Base-by-base conservation (phyloP, 1,284 basidiomycete species). In the Ustilago trichophora region DNA sequence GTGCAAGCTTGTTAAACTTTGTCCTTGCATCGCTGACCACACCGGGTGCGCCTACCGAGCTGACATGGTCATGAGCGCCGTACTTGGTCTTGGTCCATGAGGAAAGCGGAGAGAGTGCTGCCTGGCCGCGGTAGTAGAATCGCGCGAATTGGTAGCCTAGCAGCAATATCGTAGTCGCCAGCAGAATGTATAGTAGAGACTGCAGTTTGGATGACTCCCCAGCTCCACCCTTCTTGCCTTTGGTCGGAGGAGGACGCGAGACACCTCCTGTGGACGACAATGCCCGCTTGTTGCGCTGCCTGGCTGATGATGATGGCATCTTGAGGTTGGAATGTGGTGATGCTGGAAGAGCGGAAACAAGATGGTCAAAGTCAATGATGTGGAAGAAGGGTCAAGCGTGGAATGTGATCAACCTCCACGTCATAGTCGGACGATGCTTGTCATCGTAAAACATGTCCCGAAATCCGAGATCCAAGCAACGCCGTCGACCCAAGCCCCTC, bases 261-360 rank as follows among this genome's bases (percentile, higher is more conserved):
- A 59, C 52, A 4, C 59, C 47, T 31, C 59, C 56, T 3, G 59
- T 64, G 22, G 66, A 32, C 16, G 57, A 59, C 21, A 63, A 34
- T 1, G 66, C 66, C 4, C 66, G 46, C 25, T 64, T 69, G 59
- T 69, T 69, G 51, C 66, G 58, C 36, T 69, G 66, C 36, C 66
- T 53, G 27, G 66, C 66, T 32, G 47, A 19, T 18, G 55, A 40
- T 16, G 66, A 64, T 11, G 66, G 66, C 66, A 69, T 69, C 19
- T 27, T 37, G 29, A 2, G 3, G 16, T 21, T 25, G 5, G 16
- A 26, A 1, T 10, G 15, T 16, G n/a, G n/a, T n/a, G n/a, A n/a
- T n/a, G n/a, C n/a, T n/a, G n/a, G n/a, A n/a, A n/a, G n/a, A n/a
- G n/a, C n/a, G n/a, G n/a, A n/a, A n/a, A n/a, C n/a, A n/a, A n/a